Base-by-base conservation (phyloP, 2,329 filamentous ascomycete genomes). In the Chrysoporthe cubensis region DNA sequence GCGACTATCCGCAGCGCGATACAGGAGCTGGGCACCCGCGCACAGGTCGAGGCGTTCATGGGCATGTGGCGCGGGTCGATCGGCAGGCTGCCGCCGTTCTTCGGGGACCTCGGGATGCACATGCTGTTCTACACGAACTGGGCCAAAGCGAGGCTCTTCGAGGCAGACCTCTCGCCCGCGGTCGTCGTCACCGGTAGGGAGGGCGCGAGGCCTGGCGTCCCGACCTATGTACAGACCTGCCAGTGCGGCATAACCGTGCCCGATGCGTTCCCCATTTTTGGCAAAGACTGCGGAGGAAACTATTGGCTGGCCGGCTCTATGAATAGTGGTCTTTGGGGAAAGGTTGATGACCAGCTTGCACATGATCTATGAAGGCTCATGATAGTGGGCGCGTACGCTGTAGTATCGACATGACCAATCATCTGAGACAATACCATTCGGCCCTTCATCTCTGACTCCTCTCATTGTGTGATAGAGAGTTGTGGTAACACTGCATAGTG, bases 41-140 rank as follows among this genome's bases (percentile, higher is more conserved):
- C 66, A 3, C 79, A 80, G 71, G 71, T 78, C 60, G 76, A 80
- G 68, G 80, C 75, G 54, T 79, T 75, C 70, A 73, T 71, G n/a
- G 69, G 72, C 26, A 71, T 76, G 61, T 66, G 75, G 52, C 73
- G 75, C 2, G 65, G 70, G 44, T 70, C 71, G 16, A 64, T 67
- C 0, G 62, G 40, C 5, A 73, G 74, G 5, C 63, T 72, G 21
- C 72, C 77, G 4, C 74, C 76, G 1, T 64, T 74, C 7, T 78
- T 79, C 56, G 78, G 77, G 5, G 72, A 76, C 13, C 66, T 69
- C 21, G 69, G 68, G 37, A 79, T 78, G 76, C 71, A 75, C 43
- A 67, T 76, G 58, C 18, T 79, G 7, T 74, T 71, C 14, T 75
- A 73, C 62, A 74, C 75, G 4, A 78, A 79, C 70, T 79, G 77